These are phyloP conservation scores for Zhuliangozyma parablackwelliae DNA, from an alignment of 1,139 yeast genomes.

Conservation along the genomic window DNA sequence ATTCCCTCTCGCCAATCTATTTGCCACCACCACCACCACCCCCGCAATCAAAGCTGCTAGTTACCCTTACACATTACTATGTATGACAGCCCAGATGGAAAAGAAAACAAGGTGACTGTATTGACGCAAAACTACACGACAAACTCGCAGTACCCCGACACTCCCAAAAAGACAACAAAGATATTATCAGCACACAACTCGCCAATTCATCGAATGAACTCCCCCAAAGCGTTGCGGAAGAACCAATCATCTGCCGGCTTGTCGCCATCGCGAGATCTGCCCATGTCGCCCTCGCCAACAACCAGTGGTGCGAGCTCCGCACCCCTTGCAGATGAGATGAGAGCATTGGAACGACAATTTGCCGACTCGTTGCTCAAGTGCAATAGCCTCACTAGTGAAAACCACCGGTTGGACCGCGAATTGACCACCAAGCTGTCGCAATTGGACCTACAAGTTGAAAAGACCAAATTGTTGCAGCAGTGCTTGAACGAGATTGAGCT, in stretches of 20 bases:
- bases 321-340: conserved; percentile 11
- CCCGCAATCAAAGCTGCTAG: no score
- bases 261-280: not conserved
- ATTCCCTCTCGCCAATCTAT: no score
- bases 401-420: conserved; percentile 20
- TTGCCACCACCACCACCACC: no score
- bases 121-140: no score
- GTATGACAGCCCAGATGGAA: no score
- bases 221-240: not conserved
- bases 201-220: not conserved
- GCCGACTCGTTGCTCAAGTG: conserved; percentile 24
- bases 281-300: not conserved
- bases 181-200: not conserved
- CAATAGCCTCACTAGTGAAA: conserved; percentile 17
- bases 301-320: not conserved
- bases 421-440: conserved; percentile 14
- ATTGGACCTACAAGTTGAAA: conserved; percentile 17
- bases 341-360: conserved; percentile 21
- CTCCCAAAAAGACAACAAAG: not conserved
- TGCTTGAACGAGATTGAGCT: conserved; percentile 16
- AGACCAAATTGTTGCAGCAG: conserved; percentile 18
- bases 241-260: no score
- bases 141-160: not conserved
- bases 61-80: no score
- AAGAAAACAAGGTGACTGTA: no score